Base-by-base conservation (phyloP, 495 filamentous ascomycete genomes). In the Penicillium herquei region DNA sequence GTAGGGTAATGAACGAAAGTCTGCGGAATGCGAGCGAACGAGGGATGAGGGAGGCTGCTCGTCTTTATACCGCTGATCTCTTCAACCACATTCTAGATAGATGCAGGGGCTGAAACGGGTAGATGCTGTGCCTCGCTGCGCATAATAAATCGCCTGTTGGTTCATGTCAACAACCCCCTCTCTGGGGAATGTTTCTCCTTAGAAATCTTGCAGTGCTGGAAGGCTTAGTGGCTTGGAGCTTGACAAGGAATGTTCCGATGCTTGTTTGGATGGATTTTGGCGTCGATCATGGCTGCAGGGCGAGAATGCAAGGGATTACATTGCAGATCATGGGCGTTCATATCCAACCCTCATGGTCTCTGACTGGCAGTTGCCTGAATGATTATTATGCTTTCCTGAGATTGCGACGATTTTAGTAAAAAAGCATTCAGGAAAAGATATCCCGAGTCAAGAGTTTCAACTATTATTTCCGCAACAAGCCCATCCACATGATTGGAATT, bases 201-300 rank as follows among this genome's bases (percentile, higher is more conserved):
- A 26, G 17, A 31, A 32, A 13, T 55, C 4, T 13, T 48, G 35
- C 33, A 39, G 53, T 34, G 51, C 37, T 37, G 51, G 51, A 18
- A 54, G 52, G 33, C 21, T 57, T 51, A 16, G 39, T 49, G 47
- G 14, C 54, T 59, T 41, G 26, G 39, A 1, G 35, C 35, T 55
- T 31, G 39, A 18, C 32, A 13, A 41, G 40, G 63, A 68, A 66
- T 68, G 65, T 49, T 37, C 51, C 49, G 43, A 67, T 40, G 57
- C 59, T 63, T 63, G 45, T 55, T 65, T 45, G 7, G 44, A 39
- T 46, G 32, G 35, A 60, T 56, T 21, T 54, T 39, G 18, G 50
- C 56, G 62, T 55, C 46, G 65, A 65, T 65, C 65, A 57, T 56
- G 14, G 39, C 51, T 62, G 18, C 26, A 53, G 62, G 55, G 35